Evolutionary conservation across 129 eudicot species (phyloP), one percentile per base, ranked within the genome.

Genomic region (Flaveria linearis): DNA sequence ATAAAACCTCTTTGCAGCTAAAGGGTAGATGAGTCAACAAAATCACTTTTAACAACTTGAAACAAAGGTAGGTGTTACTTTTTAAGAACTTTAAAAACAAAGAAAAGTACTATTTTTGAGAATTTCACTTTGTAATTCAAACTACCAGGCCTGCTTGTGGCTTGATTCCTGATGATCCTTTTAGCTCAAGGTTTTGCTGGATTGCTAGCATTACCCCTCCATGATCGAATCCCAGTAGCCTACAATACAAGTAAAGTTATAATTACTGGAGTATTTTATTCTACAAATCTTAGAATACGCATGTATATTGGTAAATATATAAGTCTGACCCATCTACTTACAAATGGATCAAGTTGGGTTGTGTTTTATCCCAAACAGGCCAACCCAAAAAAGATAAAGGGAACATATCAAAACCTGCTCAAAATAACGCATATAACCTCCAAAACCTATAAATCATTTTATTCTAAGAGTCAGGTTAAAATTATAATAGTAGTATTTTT

Each of bases 221-320:
- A n/a, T 26, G 14, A 5, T 16, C 39, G 62, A 28, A 25, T 11
- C 33, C 45, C 30, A 49, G 33, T 63, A 50, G 30, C 72, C 80
- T 76, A 39, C 13, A 76, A 64, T 49, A 47, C 15, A 76, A 64
- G 72, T 52, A 63, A 75, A 28, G 63, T 26, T 75, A 64, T 18
- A 50, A 49, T 5, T 76, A 47, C 17, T 12, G 0, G 6, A 1
- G 49, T 7, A 22, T 12, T 12, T 64, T 64, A 28, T 15, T 16
- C 7, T n/a, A 33, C 5, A 42, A 28, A 46, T 56, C 17, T 55
- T 26, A 7, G 2, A 20, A 74, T 25, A 46, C n/a, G 43, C 45
- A 61, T 25, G 55, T 7, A 43, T 28, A 61, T 46, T 58, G 55
- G 36, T 2, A 20, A 1, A 22, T 9, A 13, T 62, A 3, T 18